Base-by-base conservation (phyloP, 2,329 filamentous ascomycete species). In the Ceratocystiopsis sp. region DNA sequence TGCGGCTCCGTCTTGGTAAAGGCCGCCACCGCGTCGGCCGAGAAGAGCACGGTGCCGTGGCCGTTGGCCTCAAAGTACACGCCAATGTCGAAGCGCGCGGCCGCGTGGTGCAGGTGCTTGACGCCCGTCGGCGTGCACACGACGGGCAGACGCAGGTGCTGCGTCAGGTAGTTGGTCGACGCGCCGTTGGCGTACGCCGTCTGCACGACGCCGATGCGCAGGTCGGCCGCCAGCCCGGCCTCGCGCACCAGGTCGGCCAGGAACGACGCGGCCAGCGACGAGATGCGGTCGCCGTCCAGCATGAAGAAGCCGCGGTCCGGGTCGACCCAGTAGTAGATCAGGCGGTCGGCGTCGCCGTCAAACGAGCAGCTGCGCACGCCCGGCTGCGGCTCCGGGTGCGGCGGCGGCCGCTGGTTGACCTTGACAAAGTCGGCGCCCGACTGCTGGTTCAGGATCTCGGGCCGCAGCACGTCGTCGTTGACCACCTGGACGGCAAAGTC, bases 51-150 rank as follows among this genome's bases (percentile, higher is more conserved):
- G 11, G 91, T 98, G 51, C 91, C 91, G 61, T 98, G 91, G 29
- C 91, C 91, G 58, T 98, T 98, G 50, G 91, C 91, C 66, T 98
- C 91, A 55, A 98, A 98, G 67, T 98, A 98, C 42, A 96, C 85
- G 45, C 91, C 91, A 44, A 96, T 79, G 55, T 98, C 91, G 54
- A 93, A 94, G 51, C 87, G 84, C 55, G 84, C 78, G 35, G 91
- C 91, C n/a, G 85, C 91, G 57, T 96, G 91, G 64, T 98, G 91
- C 49, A 98, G 73, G 63, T 95, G 84, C 69, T 98, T 98, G 48
- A 98, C 91, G 51, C 91, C 91, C 1, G 91, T 98, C 14, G 85
- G 79, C 1, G 91, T 96, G 70, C 84, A 94, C 46, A 93, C 79
- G 18, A 94, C 84, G 40, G 87, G 87, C 37, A 98, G 76, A 55